phyloP scores from a whole-genome alignment of 2,329 filamentous ascomycete species.

The Xylaria sp. region DNA sequence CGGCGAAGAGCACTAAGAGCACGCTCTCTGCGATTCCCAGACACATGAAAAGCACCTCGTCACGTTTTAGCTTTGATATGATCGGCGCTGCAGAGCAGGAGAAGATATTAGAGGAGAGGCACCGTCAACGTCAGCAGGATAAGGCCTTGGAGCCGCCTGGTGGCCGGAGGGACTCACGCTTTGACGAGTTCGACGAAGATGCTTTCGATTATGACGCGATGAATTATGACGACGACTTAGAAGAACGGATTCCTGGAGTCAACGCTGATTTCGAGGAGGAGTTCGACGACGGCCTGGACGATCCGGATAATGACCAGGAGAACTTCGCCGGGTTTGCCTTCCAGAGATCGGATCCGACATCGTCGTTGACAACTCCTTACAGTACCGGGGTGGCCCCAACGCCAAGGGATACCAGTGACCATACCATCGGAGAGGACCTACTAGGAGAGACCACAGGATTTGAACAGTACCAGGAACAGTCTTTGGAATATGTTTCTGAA shows the following conservation, averaged over 20 bases:
- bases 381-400: constrained; percentile 45
- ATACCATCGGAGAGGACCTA: constrained; percentile 52
- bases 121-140: constrained; percentile 61
- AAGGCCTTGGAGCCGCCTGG: constrained; percentile 43
- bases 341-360: constrained; percentile 48
- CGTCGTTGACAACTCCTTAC: constrained; percentile 46
- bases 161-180: constrained; percentile 45
- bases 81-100: constrained; percentile 62
- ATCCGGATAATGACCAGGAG: constrained; percentile 53
- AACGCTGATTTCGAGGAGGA: constrained; percentile 45
- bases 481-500: constrained; percentile 6
- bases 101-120: constrained; percentile 66
- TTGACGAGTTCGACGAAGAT: constrained; percentile 59
- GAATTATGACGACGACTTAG: constrained; percentile 60
- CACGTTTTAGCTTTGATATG: constrained; percentile 78
- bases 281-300: constrained; percentile 35
- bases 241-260: constrained; percentile 60
- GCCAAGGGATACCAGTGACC: constrained; percentile 50
- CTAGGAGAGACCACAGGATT: constrained; percentile 42
- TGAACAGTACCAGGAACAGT: constrained; percentile 15
- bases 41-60: constrained; percentile 72
- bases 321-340: constrained; percentile 58
- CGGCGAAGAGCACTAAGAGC: constrained; percentile 41
- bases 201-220: constrained; percentile 57
- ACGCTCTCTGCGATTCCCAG: constrained; percentile 49